These are phyloP conservation scores for Oryza longistaminata DNA, from an alignment of 176 grass and related monocot species.

Conservation along the genomic window DNA sequence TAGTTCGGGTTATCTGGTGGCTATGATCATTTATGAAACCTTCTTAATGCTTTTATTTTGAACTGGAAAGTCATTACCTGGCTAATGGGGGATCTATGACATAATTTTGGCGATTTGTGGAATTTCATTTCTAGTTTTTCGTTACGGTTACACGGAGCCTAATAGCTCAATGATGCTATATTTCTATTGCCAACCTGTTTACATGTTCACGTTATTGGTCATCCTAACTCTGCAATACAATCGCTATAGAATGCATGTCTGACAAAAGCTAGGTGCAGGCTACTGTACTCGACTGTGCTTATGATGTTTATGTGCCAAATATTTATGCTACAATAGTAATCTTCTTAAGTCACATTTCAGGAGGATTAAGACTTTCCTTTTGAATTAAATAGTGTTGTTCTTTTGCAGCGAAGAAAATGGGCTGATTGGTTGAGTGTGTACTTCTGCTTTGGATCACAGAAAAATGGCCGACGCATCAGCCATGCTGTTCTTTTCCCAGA, in stretches of 20 bases:
- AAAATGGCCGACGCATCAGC: conserved; percentile 65
- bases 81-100: neutral
- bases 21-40: neutral
- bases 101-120: neutral
- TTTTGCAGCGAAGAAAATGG: conserved; percentile 90
- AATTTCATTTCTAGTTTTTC: conserved; percentile 7
- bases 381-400: conserved; percentile 9
- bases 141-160: neutral
- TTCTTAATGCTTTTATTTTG: neutral
- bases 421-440: conserved; percentile 68
- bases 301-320: neutral
- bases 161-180: neutral
- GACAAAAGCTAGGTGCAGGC: neutral
- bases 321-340: neutral
- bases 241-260: conserved; percentile 11
- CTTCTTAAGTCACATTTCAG: neutral
- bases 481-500: conserved; percentile 80
- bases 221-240: neutral
- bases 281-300: neutral
- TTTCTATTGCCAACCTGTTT: neutral
- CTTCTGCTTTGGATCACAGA: conserved; percentile 92
- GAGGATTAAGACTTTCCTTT: neutral
- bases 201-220: neutral
- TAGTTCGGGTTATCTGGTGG: neutral
- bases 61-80: neutral